Conservation (phyloP, 2,329 filamentous ascomycete species). For the Ceratocystis colombiana region DNA sequence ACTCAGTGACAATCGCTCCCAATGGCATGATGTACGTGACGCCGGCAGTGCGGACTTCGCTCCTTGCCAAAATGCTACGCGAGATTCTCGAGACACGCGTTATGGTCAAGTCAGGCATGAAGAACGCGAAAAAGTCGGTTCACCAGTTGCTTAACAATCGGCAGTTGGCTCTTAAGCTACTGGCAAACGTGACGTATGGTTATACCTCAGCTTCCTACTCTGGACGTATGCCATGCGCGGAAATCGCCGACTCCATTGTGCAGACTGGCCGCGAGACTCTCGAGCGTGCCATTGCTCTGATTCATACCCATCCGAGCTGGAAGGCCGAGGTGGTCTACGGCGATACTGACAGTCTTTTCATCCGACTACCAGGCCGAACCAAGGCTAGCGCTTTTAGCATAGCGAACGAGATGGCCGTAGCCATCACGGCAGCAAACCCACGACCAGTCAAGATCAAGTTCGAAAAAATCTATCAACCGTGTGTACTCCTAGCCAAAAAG, state of each 20-base stretch:
- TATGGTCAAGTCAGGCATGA: slow-evolving; percentile 96
- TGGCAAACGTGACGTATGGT: slow-evolving; percentile 98
- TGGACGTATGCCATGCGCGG: slow-evolving; percentile 92
- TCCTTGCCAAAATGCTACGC: slow-evolving; percentile 90
- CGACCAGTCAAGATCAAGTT: slow-evolving; percentile 92
- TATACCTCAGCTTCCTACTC: slow-evolving; percentile 97
- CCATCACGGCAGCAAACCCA: slow-evolving; percentile 81
- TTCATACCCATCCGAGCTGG: slow-evolving; percentile 81
- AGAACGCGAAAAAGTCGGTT: slow-evolving; percentile 16
- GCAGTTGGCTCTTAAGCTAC: slow-evolving; percentile 85
- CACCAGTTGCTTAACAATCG: slow-evolving; percentile 87
- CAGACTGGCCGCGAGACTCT: slow-evolving; percentile 91
- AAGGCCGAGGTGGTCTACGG: slow-evolving; percentile 95
- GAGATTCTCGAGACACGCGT: slow-evolving; percentile 93
- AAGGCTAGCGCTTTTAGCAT: slow-evolving; percentile 84
- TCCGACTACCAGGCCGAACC: slow-evolving; percentile 78
- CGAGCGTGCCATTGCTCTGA: slow-evolving; percentile 83
- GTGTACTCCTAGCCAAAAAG: slow-evolving; percentile 89
- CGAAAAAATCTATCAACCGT: slow-evolving; percentile 96
- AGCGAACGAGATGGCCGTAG: slow-evolving; percentile 80
- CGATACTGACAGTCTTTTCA: slow-evolving; percentile 90
- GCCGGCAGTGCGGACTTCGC: slow-evolving; percentile 71
- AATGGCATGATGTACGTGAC: slow-evolving; percentile 97
- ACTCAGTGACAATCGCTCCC: slow-evolving; percentile 80
- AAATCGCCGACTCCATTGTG: slow-evolving; percentile 96